Base-by-base conservation (phyloP, 2,329 filamentous ascomycete genomes). In the Calonectria leucothoes region DNA sequence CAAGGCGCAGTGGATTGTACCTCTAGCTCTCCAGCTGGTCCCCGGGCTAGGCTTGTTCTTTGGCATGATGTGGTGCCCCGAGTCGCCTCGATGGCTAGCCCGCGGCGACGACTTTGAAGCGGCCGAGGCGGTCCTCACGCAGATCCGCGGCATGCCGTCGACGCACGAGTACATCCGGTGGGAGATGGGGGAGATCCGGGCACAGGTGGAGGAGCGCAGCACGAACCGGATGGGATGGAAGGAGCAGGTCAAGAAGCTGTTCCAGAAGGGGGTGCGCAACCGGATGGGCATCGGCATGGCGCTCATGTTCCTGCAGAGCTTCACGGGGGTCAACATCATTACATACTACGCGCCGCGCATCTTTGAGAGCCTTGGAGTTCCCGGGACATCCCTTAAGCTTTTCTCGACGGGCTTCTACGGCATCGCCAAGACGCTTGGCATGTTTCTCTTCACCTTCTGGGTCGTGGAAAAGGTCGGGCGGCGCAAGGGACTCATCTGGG, bases 21-120 rank as follows among this genome's bases (percentile, higher is more conserved):
- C 90, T 0, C 84, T 92, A 11, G 87, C 87, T 27, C 85, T 91
- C 74, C 91, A 93, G 80, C 87, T 87, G 37, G 83, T 91, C 2
- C 90, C 90, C 0, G 89, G 90, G 1, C 79, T 88, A 4, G 84
- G 91, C 33, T 87, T 93, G 25, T 84, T 89, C 61, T 68, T 84
- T 42, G 88, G 88, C 75, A 92, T 92, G 85, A 80, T 89, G 15
- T 84, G 91, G 75, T 91, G 89, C 84, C 88, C 89, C 52, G 90
- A 92, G 78, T 91, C 90, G 0, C 90, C 91, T 7, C 88, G 91
- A 45, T 92, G 88, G 87, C 85, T 92, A 2, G 90, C 90, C 11
- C 88, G 89, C 71, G 85, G 88, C 72, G 90, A 92, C 74, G 85
- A 87, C 70, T 91, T 89, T 86, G 90, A 92, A 52, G 85, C 87